phyloP scores from a whole-genome alignment of 345 rosid genomes.

The Aquilaria yunnanensis region DNA sequence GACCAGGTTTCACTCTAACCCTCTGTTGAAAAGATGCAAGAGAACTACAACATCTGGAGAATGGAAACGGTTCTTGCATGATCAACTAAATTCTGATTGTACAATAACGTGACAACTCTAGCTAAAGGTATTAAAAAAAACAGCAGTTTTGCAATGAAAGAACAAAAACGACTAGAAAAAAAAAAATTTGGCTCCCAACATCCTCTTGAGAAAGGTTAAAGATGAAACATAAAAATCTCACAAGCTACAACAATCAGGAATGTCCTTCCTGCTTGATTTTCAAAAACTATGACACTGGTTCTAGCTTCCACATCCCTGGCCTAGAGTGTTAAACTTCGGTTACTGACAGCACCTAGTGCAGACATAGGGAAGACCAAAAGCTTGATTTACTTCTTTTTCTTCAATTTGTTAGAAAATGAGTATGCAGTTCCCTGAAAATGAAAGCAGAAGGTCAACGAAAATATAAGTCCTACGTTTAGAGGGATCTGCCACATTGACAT shows the following conservation, averaged over 20 bases:
- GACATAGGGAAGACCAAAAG: not conserved
- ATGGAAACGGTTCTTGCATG: too few relatives aligned
- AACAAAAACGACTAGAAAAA: too few relatives aligned
- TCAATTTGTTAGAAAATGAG: slow-evolving; percentile 45
- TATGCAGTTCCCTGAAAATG: slow-evolving; percentile 57
- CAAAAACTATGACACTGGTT: slow-evolving; percentile 15
- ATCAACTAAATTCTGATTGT: too few relatives aligned
- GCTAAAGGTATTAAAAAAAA: too few relatives aligned
- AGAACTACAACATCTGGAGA: too few relatives aligned
- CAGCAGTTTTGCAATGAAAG: too few relatives aligned
- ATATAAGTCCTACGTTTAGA: not conserved
- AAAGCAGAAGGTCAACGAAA: not conserved
- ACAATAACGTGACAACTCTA: too few relatives aligned
- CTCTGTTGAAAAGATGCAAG: too few relatives aligned
- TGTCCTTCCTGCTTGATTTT: slow-evolving; percentile 20
- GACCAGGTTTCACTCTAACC: too few relatives aligned
- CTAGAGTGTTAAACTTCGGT: slow-evolving; percentile 25
- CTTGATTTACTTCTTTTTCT: slow-evolving; percentile 63
- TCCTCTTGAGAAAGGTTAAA: too few relatives aligned
- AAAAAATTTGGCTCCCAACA: too few relatives aligned
- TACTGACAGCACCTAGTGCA: slow-evolving; percentile 5
- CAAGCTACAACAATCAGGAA: slow-evolving; percentile 36
- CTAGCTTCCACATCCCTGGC: slow-evolving; percentile 10
- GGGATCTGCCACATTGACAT: not conserved
- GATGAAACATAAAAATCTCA: slow-evolving; percentile 5